Conservation (phyloP, 306 rosid genomes). For the Rubus parviflorus region DNA sequence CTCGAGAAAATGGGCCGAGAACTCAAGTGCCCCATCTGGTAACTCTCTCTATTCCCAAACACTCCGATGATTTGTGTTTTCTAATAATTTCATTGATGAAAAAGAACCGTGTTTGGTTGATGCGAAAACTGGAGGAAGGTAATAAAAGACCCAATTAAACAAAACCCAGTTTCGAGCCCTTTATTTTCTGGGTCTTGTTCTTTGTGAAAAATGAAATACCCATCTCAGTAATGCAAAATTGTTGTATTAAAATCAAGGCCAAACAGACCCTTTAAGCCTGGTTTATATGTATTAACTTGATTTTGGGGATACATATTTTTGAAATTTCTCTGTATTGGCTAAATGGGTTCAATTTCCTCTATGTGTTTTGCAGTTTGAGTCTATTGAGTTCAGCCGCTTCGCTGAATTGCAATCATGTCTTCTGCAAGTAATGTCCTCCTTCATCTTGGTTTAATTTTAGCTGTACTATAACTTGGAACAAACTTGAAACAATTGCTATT, state of each 20-base stretch:
- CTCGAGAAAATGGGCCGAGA: conserved; percentile 86
- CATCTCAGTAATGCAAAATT: background rate
- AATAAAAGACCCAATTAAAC: background rate
- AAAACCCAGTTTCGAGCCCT: background rate
- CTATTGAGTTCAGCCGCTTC: conserved; percentile 59
- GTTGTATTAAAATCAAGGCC: background rate
- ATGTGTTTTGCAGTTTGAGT: conserved; percentile 51
- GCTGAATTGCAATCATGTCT: conserved; percentile 81
- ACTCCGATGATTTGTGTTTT: background rate
- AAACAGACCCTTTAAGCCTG: background rate
- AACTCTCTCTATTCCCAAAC: conserved; percentile 10
- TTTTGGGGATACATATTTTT: background rate
- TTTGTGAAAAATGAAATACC: background rate
- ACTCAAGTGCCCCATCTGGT: conserved; percentile 95
- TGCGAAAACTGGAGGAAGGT: no score
- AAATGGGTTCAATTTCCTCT: conserved; percentile 10
- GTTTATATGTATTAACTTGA: background rate
- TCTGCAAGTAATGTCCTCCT: conserved; percentile 66
- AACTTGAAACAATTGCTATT: background rate
- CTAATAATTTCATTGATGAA: background rate
- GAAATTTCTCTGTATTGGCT: background rate
- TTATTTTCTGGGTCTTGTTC: background rate
- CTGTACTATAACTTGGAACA: background rate
- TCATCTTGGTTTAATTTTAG: background rate
- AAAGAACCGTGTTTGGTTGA: background rate